phyloP scores from a whole-genome alignment of 495 filamentous ascomycete species.

The Hypoxylon lienhwacheense region DNA sequence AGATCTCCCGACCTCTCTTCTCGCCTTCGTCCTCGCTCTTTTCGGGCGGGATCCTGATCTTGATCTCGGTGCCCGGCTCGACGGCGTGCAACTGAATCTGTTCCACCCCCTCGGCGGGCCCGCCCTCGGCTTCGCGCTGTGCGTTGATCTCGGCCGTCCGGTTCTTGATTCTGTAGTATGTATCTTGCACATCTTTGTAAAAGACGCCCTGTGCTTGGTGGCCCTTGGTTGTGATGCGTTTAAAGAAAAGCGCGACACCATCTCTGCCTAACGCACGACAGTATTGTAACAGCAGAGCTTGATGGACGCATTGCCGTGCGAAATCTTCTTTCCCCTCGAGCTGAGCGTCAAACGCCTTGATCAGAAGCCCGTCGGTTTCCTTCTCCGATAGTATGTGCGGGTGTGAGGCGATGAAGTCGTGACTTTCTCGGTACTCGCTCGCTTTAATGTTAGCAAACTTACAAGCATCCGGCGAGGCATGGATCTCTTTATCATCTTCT shows the following conservation, averaged over 20 bases:
- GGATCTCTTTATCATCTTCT: constrained; percentile 71
- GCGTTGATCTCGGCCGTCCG: constrained; percentile 75
- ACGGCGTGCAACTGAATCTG: constrained; percentile 98
- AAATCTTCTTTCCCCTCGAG: constrained; percentile 73
- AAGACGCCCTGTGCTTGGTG: constrained; percentile 94
- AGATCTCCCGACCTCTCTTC: constrained; percentile 70
- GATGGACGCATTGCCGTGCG: constrained; percentile 88
- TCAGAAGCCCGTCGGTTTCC: constrained; percentile 87
- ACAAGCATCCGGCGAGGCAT: constrained; percentile 73
- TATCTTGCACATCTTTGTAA: constrained; percentile 85
- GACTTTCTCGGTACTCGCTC: constrained; percentile 70
- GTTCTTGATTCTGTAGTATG: constrained; percentile 76
- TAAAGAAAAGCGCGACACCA: constrained; percentile 92
- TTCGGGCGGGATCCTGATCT: constrained; percentile 74
- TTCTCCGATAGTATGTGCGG: constrained; percentile 78
- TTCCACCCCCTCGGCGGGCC: constrained; percentile 74
- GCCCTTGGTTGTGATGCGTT: constrained; percentile 85
- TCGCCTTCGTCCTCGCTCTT: constrained; percentile 66
- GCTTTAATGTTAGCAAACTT: constrained; percentile 77
- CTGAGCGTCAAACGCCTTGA: constrained; percentile 87
- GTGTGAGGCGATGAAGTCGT: constrained; percentile 73
- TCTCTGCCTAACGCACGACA: constrained; percentile 86
- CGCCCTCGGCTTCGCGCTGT: constrained; percentile 65
- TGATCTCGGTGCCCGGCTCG: constrained; percentile 89
- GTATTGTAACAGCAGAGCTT: constrained; percentile 90